These are phyloP conservation scores for Microdochium trichocladiopsis DNA, from an alignment of 2,329 filamentous ascomycete genomes.

Conservation along the genomic window DNA sequence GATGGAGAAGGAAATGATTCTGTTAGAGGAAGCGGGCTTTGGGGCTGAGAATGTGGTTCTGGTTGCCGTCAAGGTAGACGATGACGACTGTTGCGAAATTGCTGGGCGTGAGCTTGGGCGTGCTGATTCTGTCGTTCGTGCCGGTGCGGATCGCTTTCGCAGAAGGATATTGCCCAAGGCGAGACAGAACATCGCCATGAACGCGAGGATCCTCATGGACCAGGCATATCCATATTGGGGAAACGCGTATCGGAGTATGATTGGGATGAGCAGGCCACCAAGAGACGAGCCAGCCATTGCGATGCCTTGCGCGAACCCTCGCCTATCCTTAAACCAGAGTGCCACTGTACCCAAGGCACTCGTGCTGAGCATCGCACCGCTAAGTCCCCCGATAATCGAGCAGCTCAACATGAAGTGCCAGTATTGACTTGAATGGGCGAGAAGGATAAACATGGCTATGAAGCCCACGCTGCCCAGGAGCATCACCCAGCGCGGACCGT, in stretches of 20 bases:
- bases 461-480: slow-evolving; percentile 27
- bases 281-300: slow-evolving; percentile 10
- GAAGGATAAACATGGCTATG: slow-evolving; percentile 21
- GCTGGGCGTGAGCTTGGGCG: no score
- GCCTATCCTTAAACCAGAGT: slow-evolving; percentile 14
- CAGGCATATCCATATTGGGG: slow-evolving; percentile 21
- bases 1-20: slow-evolving; percentile 29
- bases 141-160: slow-evolving; percentile 25
- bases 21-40: slow-evolving; percentile 11
- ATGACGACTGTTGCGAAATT: no score
- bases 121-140: neutral
- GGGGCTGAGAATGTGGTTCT: no score
- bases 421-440: slow-evolving; percentile 15
- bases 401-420: slow-evolving; percentile 30
- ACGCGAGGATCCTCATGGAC: slow-evolving; percentile 21
- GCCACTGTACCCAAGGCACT: slow-evolving; percentile 21
- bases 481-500: slow-evolving; percentile 32
- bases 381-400: slow-evolving; percentile 32
- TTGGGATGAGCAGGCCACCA: slow-evolving; percentile 22
- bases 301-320: slow-evolving; percentile 14
- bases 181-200: slow-evolving; percentile 16
- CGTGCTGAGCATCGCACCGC: slow-evolving; percentile 26
- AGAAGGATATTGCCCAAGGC: slow-evolving; percentile 12
- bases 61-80: no score
- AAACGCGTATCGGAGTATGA: slow-evolving; percentile 22